Evolutionary conservation across 352 stramenopile species (phyloP), one percentile per base, ranked within the genome.

Genomic region (Pythium grandisporangium): DNA sequence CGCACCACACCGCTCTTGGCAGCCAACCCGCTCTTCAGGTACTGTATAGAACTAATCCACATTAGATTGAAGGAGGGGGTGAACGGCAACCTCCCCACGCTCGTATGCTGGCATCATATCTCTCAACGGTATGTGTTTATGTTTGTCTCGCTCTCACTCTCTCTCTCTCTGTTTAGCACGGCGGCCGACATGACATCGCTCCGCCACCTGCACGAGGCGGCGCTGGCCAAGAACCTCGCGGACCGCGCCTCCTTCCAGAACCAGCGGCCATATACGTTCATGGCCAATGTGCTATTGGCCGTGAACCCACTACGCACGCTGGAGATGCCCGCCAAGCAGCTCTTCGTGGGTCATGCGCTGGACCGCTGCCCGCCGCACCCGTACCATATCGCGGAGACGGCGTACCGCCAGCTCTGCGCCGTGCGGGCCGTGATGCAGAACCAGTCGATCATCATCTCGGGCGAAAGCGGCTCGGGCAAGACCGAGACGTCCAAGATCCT

Each of bases 401-500:
- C 79, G 2, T 93, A 90, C 58, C 74, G 76, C 4, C 76, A 93
- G 38, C 61, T 93, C 7, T 89, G 76, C 48, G 78, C 79, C 5
- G 70, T 89, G 13, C 70, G 72, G 14, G 76, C 77, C 2, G 76
- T 87, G 14, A 90, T 90, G 77, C 74, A 92, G 61, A 92, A 92
- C 57, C 93, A 98, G 61, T 96, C 80, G 25, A 97, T 98, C 56
- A 83, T 98, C 32, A 96, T 98, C 36, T 95, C 76, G 26, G 93
- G 93, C 33, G 93, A 98, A 51, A 95, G 72, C 19, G 92, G 92
- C 10, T 94, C 90, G 4, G 93, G 93, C 34, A 98, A 98, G 62
- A 98, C 93, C 1, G 91, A 97, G 52, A 96, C 89, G 14, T 96
- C 92, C 45, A 97, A 97, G 65, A 95, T 96, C 61, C 86, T 92